These are phyloP conservation scores for Asterophora lycoperdoides DNA, from an alignment of 768 basidiomycete genomes.

Conservation along the genomic window DNA sequence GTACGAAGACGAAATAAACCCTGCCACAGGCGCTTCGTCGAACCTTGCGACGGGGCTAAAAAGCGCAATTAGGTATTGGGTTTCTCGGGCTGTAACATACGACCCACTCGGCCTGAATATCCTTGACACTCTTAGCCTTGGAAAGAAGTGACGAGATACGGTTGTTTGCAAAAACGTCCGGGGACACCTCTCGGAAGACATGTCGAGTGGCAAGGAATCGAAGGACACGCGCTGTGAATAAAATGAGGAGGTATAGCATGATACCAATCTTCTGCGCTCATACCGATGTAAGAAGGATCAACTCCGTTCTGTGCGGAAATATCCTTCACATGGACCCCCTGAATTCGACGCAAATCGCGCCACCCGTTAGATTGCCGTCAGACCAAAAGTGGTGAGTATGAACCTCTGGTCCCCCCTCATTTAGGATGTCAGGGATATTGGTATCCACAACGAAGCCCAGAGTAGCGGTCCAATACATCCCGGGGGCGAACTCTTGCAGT, in stretches of 20 bases:
- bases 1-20: slow-evolving; percentile 17
- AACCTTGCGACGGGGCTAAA: slow-evolving; percentile 17
- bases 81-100: background rate
- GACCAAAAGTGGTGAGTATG: slow-evolving; percentile 3
- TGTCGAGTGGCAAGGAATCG: slow-evolving; percentile 23
- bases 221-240: slow-evolving; percentile 17
- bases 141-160: slow-evolving; percentile 25
- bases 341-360: slow-evolving; percentile 10
- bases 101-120: slow-evolving; percentile 26
- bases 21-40: slow-evolving; percentile 16
- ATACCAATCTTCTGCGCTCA: background rate
- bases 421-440: slow-evolving; percentile 32
- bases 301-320: slow-evolving; percentile 27
- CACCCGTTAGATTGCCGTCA: background rate
- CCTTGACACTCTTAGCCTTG: slow-evolving; percentile 24
- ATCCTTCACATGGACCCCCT: slow-evolving; percentile 32
- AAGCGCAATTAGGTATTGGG: background rate
- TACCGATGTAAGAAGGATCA: slow-evolving; percentile 30
- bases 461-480: slow-evolving; percentile 8
- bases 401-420: background rate
- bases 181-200: slow-evolving; percentile 22
- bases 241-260: background rate
- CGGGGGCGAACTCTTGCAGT: slow-evolving; percentile 9
- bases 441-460: slow-evolving; percentile 20
- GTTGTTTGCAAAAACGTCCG: slow-evolving; percentile 24